Evolutionary conservation across 192 early-diverging fungal species (phyloP).

Genomic region (Jimgerdemannia flammicorona): DNA sequence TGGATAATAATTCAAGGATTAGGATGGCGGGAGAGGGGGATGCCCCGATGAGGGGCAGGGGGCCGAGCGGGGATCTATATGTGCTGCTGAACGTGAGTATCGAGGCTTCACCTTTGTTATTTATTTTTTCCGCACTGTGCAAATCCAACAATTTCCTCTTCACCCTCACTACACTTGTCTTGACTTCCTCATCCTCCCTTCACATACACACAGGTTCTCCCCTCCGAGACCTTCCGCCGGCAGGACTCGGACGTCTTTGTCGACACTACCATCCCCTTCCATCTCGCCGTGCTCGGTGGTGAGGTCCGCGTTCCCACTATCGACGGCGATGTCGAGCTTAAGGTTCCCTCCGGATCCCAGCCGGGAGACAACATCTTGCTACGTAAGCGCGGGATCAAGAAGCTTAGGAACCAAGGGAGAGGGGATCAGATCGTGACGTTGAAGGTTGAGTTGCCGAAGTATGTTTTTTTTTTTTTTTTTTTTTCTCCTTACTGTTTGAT

Average conservation of each 20-base stretch:
- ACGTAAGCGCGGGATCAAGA: conserved; percentile 71
- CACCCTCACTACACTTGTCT: background rate
- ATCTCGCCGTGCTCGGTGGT: conserved; percentile 87
- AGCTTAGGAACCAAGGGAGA: conserved; percentile 47
- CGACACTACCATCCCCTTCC: conserved; percentile 73
- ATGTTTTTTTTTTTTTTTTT: conserved; percentile 10
- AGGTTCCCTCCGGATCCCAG: conserved; percentile 80
- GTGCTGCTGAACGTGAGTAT: conserved; percentile 69
- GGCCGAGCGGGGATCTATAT: conserved; percentile 79
- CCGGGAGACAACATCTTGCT: conserved; percentile 83
- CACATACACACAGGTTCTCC: conserved; percentile 19
- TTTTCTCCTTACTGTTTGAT: background rate
- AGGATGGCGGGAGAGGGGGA: conserved; percentile 79
- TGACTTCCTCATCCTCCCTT: background rate
- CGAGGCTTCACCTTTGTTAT: conserved; percentile 10
- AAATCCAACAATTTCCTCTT: too few relatives aligned
- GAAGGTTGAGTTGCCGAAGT: conserved; percentile 76
- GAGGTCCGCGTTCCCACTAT: conserved; percentile 83
- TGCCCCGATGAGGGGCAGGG: conserved; percentile 67
- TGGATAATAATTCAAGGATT: conserved; percentile 80
- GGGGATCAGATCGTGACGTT: conserved; percentile 93
- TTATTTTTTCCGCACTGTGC: conserved; percentile 15
- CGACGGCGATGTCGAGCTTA: conserved; percentile 94
- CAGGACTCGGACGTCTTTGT: conserved; percentile 79
- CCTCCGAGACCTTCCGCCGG: conserved; percentile 76